These are phyloP conservation scores for Trichoderma guizhouense DNA, from an alignment of 2,329 filamentous ascomycete species.

Conservation along the genomic window DNA sequence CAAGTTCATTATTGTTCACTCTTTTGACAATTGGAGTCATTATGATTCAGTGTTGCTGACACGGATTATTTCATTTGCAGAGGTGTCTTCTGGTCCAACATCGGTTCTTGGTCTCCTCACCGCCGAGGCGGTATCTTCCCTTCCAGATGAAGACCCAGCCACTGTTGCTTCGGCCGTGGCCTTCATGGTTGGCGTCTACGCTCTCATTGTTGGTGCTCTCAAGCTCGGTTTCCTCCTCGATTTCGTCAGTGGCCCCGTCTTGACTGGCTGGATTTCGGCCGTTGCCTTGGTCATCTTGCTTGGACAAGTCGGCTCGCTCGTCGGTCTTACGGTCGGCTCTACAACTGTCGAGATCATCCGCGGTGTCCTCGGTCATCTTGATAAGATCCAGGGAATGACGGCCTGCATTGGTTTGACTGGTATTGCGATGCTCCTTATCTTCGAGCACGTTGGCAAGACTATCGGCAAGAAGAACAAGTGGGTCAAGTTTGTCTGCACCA, in stretches of 20 bases:
- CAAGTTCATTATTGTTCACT: neutral
- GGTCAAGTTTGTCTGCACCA: slow-evolving; percentile 58
- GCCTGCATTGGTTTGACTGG: slow-evolving; percentile 57
- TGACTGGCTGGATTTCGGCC: slow-evolving; percentile 64
- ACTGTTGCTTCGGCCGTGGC: slow-evolving; percentile 60
- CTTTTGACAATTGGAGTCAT: neutral
- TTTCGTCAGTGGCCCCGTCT: slow-evolving; percentile 62
- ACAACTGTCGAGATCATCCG: slow-evolving; percentile 57
- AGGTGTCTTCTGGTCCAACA: slow-evolving; percentile 61
- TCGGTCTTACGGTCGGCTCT: slow-evolving; percentile 52
- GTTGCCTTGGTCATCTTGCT: slow-evolving; percentile 64
- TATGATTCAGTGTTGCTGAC: neutral
- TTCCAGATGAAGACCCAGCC: slow-evolving; percentile 50
- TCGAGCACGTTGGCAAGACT: slow-evolving; percentile 56
- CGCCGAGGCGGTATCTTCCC: slow-evolving; percentile 54
- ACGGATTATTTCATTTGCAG: slow-evolving; percentile 30
- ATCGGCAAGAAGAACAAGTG: slow-evolving; percentile 57
- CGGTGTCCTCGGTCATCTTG: slow-evolving; percentile 55
- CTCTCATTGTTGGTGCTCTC: slow-evolving; percentile 56
- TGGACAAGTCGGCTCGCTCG: slow-evolving; percentile 60
- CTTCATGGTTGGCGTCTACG: slow-evolving; percentile 61
- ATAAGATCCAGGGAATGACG: slow-evolving; percentile 55
- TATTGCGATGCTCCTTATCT: slow-evolving; percentile 52
- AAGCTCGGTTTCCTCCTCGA: slow-evolving; percentile 64
- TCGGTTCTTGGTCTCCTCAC: slow-evolving; percentile 63